A percentile compares a stretch with the other conserved stretches of the same genome.
phyloP scores from a whole-genome alignment of 352 stramenopile species.

The Phytophthora colocasiae region DNA sequence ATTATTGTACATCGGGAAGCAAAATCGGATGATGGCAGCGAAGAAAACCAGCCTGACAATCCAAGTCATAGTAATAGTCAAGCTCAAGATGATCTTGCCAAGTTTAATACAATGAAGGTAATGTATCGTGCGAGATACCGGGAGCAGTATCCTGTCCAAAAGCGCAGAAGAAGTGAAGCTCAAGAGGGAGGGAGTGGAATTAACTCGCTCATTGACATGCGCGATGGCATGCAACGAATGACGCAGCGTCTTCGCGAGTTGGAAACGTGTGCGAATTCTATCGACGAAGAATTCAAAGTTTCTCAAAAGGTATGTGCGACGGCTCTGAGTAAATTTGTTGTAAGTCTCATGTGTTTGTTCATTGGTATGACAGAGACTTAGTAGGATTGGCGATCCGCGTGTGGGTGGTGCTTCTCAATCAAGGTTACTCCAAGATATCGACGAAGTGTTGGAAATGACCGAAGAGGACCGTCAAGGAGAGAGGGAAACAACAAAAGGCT shows the following conservation, averaged over 20 bases:
- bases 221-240: conserved; percentile 59
- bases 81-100: conserved; percentile 1
- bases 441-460: conserved; percentile 28
- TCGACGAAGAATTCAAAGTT: conserved; percentile 67
- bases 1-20: conserved; percentile 3
- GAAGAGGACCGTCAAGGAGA: neutral
- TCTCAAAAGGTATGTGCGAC: conserved; percentile 42
- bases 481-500: conserved; percentile 2
- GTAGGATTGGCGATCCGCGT: conserved; percentile 21
- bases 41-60: conserved; percentile 32
- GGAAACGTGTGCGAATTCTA: conserved; percentile 55
- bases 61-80: conserved; percentile 7
- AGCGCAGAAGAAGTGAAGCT: conserved; percentile 15
- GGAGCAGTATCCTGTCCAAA: conserved; percentile 17
- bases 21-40: conserved; percentile 15
- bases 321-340: no score
- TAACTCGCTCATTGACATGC: conserved; percentile 43
- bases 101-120: conserved; percentile 7
- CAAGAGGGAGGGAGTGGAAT: conserved; percentile 14
- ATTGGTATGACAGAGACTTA: conserved; percentile 18
- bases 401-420: conserved; percentile 1
- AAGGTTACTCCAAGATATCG: conserved; percentile 24
- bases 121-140: conserved; percentile 31
- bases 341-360: no score
- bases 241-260: conserved; percentile 54